Base-by-base conservation (phyloP, 257 asterid species). In the Petunia axillaris region DNA sequence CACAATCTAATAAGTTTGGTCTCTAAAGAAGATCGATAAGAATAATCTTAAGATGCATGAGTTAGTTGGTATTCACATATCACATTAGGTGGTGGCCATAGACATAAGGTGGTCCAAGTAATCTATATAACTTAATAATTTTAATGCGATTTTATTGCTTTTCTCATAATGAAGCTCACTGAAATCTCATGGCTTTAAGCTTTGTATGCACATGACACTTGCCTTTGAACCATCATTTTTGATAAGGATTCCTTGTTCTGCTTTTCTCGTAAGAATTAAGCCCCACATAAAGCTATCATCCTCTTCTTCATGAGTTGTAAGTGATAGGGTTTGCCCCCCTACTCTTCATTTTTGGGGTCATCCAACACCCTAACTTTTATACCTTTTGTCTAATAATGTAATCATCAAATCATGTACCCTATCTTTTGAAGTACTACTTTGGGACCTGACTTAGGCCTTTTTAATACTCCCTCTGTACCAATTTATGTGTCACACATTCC, bases 201-300 rank as follows among this genome's bases (percentile, higher is more conserved):
- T 76, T 80, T 80, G 63, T 76, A 81, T 79, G 85, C 88, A 87
- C 88, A 79, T 81, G 85, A 77, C 86, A 35, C 84, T 60, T 75
- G 83, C 85, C 38, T 75, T 70, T 25, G 43, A 77, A 35, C 77
- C 87, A 81, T 85, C 83, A 81, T 85, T 80, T 48, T 81, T 80
- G 81, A 84, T 59, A 81, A 64, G 80, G 67, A 41, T 67, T 37
- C 70, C 81, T 74, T 82, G 76, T 59, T 59, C 81, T 80, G 52
- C 54, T 73, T 77, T 59, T 71, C 25, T 77, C 43, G 57, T 43
- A 39, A 38, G 46, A 40, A 55, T 3, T 50, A 83, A 83, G 77
- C 82, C 84, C 84, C 89, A 82, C 84, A 77, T 63, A 85, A 70
- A 80, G 64, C 78, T 64, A 71, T 66, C 83, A 83, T 75, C 82